Conservation (phyloP, 2,329 filamentous ascomycete species). For the Xylariaceae sp. region DNA sequence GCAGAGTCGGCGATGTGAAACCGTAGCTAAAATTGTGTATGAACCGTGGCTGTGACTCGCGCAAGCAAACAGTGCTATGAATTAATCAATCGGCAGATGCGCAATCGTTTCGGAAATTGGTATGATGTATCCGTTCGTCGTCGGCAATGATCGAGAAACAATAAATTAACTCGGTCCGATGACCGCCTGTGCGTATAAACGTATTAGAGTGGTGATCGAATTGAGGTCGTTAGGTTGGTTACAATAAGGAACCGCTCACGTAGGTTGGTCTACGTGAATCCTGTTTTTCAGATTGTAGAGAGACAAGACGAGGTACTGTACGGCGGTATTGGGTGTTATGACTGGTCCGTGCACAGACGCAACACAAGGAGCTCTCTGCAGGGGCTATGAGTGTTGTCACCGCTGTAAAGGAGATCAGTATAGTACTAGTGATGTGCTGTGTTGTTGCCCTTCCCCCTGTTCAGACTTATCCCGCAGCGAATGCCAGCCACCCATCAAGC, state of each 20-base stretch:
- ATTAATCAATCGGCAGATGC: background rate
- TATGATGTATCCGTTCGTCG: background rate
- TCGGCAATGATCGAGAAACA: background rate
- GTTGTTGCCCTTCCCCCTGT: too few species aligned
- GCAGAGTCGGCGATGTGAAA: conserved; percentile 2
- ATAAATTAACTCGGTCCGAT: conserved; percentile 2
- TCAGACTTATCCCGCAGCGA: too few species aligned
- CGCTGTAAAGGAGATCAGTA: too few species aligned
- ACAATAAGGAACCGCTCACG: conserved; percentile 18
- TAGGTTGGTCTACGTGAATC: conserved; percentile 9
- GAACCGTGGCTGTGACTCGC: too few species aligned
- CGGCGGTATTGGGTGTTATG: background rate
- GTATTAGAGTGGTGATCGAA: too few species aligned
- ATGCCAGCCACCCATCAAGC: too few species aligned
- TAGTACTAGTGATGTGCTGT: too few species aligned
- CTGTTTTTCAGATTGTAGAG: conserved; percentile 2
- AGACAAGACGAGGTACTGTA: conserved; percentile 11
- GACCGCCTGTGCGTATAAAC: conserved; percentile 9
- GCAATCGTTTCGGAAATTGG: conserved; percentile 4
- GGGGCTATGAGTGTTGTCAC: too few species aligned
- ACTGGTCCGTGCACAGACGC: conserved; percentile 23
- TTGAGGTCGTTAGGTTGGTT: too few species aligned
- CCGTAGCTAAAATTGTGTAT: too few species aligned
- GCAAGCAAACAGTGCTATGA: conserved; percentile 12
- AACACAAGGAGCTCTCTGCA: too few species aligned